Evolutionary conservation across 2,329 filamentous ascomycete genomes (phyloP), one percentile per base, ranked within the genome.

Genomic region (Rhexocercosporidium sp.): DNA sequence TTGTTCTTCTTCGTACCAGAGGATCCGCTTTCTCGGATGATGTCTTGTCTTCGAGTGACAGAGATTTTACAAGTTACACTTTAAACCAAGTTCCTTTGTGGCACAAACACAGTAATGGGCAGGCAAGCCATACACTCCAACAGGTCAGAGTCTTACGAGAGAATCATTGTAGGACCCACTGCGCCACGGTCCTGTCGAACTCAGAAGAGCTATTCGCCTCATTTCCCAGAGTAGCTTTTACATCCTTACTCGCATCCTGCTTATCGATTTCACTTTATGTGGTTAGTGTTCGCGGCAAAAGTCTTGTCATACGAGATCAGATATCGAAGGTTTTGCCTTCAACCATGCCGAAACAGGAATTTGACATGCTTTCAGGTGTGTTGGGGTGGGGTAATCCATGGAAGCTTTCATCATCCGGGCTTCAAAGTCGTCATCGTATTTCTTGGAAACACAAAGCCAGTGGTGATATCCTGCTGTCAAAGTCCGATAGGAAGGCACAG

Each of bases 241-340:
- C 44, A 47, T 20, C 20, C 46, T 11, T 25, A 25, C 47, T 51
- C 14, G 27, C 49, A 29, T 7, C 31, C 39, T 16, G 11, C n/a
- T 39, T 37, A 16, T 22, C 16, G n/a, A 49, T 39, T 14, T 39
- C 18, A 12, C 47, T 49, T 41, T 20, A 59, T 37, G 29, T 46
- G 16, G 59, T 34, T 61, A 61, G 59, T 18, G 25, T 39, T 51
- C 29, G 44, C 44, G 44, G 59, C 44, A 34, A 49, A 44, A 51
- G 27, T 49, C 41, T 61, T 61, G 44, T 29, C 25, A 60, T 60
- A 46, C 39, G 57, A 47, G 57, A 44, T 60, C 16, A 29, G 57
- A 60, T 5, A 56, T 22, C 16, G 53, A 56, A 56, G 11, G 31
- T 31, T 53, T n/a, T 27, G 27, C 49, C 49, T n/a, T 53, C n/a